These are phyloP conservation scores for Harrya chromipes DNA, from an alignment of 768 basidiomycete species.

Conservation along the genomic window DNA sequence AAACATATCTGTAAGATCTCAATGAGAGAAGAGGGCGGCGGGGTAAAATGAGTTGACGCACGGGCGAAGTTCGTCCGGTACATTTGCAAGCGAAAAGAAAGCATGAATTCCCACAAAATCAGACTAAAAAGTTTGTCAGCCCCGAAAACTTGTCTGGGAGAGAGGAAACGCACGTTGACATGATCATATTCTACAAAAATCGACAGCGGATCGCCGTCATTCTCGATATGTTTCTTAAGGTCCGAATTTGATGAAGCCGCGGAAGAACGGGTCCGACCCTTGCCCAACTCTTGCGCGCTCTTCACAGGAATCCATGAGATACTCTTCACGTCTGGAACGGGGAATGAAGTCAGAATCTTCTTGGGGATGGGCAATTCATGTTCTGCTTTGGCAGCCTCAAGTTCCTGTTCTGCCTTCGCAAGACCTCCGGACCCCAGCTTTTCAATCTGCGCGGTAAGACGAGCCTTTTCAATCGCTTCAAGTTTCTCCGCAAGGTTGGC, in stretches of 20 bases:
- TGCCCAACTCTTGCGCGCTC: constrained; percentile 60
- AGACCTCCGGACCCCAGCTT: constrained; percentile 80
- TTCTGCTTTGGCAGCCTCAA: constrained; percentile 83
- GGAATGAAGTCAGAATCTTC: constrained; percentile 79
- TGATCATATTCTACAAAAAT: constrained; percentile 95
- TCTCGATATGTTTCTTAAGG: constrained; percentile 60
- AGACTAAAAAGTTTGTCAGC: constrained; percentile 50
- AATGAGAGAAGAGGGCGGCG: constrained; percentile 3
- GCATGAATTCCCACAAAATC: constrained; percentile 86
- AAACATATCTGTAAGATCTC: constrained; percentile 55
- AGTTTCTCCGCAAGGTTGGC: constrained; percentile 76
- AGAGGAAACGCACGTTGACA: constrained; percentile 58
- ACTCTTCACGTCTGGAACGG: constrained; percentile 85
- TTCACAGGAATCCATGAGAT: constrained; percentile 90
- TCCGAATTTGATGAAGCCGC: constrained; percentile 34
- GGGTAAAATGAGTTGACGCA: constrained; percentile 30
- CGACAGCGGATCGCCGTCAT: constrained; percentile 66
- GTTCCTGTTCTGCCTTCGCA: constrained; percentile 56
- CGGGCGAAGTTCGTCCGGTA: constrained; percentile 78
- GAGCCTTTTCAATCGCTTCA: constrained; percentile 75
- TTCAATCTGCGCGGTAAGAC: constrained; percentile 66
- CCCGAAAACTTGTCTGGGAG: not conserved
- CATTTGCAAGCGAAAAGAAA: constrained; percentile 68
- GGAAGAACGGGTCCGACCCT: constrained; percentile 37
- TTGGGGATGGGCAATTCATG: constrained; percentile 81